These are phyloP conservation scores for Toxicodendron radicans DNA, from an alignment of 345 rosid genomes.

Conservation along the genomic window DNA sequence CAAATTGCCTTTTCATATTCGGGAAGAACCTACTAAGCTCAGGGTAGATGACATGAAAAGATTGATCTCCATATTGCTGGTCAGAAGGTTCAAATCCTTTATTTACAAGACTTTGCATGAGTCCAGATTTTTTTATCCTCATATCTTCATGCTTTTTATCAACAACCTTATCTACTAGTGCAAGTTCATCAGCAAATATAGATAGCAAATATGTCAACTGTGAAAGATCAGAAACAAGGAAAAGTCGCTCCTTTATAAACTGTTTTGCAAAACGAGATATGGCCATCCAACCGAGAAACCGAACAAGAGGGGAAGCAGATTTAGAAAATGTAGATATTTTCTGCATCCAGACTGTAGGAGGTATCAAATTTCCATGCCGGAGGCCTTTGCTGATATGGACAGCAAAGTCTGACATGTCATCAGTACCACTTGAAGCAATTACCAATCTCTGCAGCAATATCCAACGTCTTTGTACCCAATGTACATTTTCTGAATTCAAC, in stretches of 20 bases:
- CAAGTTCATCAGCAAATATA: constrained; percentile 73
- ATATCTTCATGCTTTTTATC: constrained; percentile 36
- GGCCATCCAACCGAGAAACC: constrained; percentile 93
- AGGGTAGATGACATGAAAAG: constrained; percentile 64
- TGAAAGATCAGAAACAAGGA: constrained; percentile 66
- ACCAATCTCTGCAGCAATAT: constrained; percentile 67
- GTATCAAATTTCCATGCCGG: constrained; percentile 57
- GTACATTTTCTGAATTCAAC: constrained; percentile 43
- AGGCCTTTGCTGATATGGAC: constrained; percentile 35
- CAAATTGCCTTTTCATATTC: constrained; percentile 62
- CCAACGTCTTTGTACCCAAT: constrained; percentile 57
- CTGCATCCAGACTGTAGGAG: constrained; percentile 67
- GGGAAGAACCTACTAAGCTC: constrained; percentile 68
- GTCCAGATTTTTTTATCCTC: constrained; percentile 29
- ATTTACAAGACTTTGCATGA: constrained; percentile 19
- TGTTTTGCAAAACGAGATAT: constrained; percentile 64
- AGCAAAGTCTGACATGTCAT: constrained; percentile 45
- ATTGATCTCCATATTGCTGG: constrained; percentile 32
- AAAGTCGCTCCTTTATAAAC: constrained; percentile 49
- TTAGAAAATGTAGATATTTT: constrained; percentile 59
- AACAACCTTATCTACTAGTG: constrained; percentile 42
- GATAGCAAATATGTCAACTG: constrained; percentile 59
- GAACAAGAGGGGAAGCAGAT: constrained; percentile 62
- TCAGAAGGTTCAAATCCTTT: constrained; percentile 33
- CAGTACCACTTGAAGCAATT: constrained; percentile 65